Conservation (phyloP, 2,329 filamentous ascomycete genomes). For the Aspergillus pseudonomiae region DNA sequence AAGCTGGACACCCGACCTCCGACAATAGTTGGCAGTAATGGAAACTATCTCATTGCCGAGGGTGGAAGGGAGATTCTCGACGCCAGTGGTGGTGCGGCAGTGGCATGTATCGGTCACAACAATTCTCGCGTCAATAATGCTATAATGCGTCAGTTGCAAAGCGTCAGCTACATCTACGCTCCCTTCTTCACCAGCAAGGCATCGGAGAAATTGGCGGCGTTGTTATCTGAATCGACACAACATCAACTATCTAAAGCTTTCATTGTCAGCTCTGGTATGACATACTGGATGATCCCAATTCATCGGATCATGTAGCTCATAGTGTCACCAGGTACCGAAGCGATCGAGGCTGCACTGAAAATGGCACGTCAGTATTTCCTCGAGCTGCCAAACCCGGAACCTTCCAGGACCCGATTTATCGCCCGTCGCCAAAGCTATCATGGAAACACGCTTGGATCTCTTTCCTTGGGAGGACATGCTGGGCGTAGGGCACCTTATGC, state of each 20-base stretch:
- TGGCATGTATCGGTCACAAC: constrained; percentile 52
- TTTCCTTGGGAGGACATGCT: constrained; percentile 45
- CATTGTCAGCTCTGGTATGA: constrained; percentile 25
- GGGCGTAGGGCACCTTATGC: constrained; percentile 38
- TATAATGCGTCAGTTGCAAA: constrained; percentile 44
- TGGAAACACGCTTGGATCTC: constrained; percentile 53
- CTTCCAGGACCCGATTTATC: constrained; percentile 47
- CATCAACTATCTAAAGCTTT: constrained; percentile 23
- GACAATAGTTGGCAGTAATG: constrained; percentile 33
- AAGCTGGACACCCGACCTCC: constrained; percentile 17
- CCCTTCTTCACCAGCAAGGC: constrained; percentile 46
- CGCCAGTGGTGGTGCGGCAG: constrained; percentile 51
- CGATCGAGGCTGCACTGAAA: constrained; percentile 54
- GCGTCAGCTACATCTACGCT: constrained; percentile 49
- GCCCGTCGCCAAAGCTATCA: constrained; percentile 52
- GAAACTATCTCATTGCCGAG: constrained; percentile 45
- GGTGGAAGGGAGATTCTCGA: constrained; percentile 50
- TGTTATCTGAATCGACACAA: constrained; percentile 35
- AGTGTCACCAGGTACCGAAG: constrained; percentile 33
- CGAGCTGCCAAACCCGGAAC: constrained; percentile 41
- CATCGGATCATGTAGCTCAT: not conserved
- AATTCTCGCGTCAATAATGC: constrained; percentile 47
- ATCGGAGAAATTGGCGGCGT: constrained; percentile 45
- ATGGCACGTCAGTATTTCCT: constrained; percentile 53
- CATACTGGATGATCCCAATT: not conserved